Base-by-base conservation (phyloP, 805 yeast genomes). In the Scheffersomyces coipomensis region DNA sequence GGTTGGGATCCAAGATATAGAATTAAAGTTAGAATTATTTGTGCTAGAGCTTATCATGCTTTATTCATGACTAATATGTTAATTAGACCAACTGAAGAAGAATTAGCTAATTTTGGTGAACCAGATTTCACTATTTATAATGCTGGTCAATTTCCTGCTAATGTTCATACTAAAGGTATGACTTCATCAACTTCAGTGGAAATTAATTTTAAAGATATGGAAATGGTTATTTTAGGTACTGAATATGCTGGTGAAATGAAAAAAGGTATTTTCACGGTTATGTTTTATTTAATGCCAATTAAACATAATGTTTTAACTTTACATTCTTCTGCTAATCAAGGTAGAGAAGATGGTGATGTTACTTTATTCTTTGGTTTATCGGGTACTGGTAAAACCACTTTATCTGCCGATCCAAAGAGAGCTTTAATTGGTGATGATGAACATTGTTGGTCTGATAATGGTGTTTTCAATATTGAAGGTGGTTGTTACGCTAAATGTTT, bases 191-290 rank as follows among this genome's bases (percentile, higher is more conserved):
- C 98, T 34, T 86, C 97, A 36, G 95, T 91, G 49, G 97, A 89
- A 71, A 89, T 91, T 62, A 91, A 91, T 73, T 91, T 91, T 78
- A 86, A 89, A 73, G 88, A 80, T 52, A 90, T 90, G 97, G 99
- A 93, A 75, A 91, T 93, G 99, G 89, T 91, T 48, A 93, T 91
- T 59, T 77, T 93, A 55, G 99, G 99, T 70, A 91, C 98, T 33
- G 99, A 91, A 75, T 91, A 91, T 62, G 99, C 99, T 39, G 99
- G 99, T 59, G 99, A 91, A 76, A 91, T 91, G 99, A 91, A 91
- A 78, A 91, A 91, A 76, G 99, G 99, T 74, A 89, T 91, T 58
- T 89, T 91, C 79, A 89, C 98, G 17, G 98, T 91, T 45, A 91
- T 91, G 99, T 91, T 93, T 74, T 91, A 91, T 77, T 76, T 93